phyloP scores from a whole-genome alignment of 2,329 filamentous ascomycete species.

The Alternaria brassicicola region DNA sequence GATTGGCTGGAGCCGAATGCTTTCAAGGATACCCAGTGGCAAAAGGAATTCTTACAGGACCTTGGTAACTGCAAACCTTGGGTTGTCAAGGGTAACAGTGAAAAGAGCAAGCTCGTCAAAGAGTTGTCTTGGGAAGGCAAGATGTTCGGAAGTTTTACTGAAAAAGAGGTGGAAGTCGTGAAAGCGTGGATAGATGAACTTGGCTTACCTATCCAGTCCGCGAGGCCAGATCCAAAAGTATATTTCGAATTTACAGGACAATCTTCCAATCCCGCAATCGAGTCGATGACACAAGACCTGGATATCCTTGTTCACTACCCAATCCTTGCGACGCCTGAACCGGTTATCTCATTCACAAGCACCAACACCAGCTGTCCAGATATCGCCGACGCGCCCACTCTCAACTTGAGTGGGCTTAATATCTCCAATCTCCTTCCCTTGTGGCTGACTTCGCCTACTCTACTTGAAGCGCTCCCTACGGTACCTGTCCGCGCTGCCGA shows the following conservation, averaged over 20 bases:
- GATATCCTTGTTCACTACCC: constrained; percentile 20
- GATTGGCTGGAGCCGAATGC: constrained; percentile 52
- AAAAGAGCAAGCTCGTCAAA: constrained; percentile 50
- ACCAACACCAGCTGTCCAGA: neutral
- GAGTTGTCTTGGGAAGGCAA: constrained; percentile 55
- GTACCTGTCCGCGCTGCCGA: constrained; percentile 46
- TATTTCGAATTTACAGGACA: constrained; percentile 32
- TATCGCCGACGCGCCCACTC: neutral
- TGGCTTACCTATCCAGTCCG: constrained; percentile 1
- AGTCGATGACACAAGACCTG: neutral
- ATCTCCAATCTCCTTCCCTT: constrained; percentile 40
- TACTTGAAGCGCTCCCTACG: constrained; percentile 48
- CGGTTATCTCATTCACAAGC: neutral
- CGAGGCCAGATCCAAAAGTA: constrained; percentile 8
- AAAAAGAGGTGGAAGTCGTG: constrained; percentile 49
- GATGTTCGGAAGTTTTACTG: constrained; percentile 60
- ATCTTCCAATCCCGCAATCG: neutral
- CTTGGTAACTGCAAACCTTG: constrained; percentile 49
- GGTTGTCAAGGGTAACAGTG: constrained; percentile 51
- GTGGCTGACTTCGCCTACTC: constrained; percentile 49
- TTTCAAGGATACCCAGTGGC: constrained; percentile 40
- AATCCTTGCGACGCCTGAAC: constrained; percentile 5
- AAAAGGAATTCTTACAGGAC: constrained; percentile 46
- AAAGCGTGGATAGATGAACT: constrained; percentile 52
- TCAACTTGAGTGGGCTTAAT: neutral